Conservation (phyloP, 805 yeast genomes). For the Metschnikowia koreensis region DNA sequence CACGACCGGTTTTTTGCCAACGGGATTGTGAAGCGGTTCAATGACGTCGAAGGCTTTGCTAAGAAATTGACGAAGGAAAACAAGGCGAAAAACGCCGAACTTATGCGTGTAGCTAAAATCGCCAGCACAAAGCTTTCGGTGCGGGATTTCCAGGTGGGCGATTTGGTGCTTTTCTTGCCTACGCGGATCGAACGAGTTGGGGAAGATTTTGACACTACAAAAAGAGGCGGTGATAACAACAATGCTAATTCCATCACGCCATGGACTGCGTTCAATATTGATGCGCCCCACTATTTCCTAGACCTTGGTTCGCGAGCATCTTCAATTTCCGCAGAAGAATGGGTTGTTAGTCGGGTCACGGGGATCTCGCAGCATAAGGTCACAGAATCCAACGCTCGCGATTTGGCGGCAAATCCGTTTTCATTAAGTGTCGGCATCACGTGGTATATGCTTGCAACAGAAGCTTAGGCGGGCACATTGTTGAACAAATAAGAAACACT, state of each 20-base stretch:
- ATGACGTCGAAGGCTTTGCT: conserved; percentile 87
- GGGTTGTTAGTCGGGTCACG: conserved; percentile 75
- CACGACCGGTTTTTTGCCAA: conserved; percentile 33
- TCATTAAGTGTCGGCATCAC: conserved; percentile 56
- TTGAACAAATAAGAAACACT: conserved; percentile 84
- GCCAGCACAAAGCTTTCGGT: conserved; percentile 54
- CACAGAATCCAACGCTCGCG: conserved; percentile 39
- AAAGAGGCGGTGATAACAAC: background rate
- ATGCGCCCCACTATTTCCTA: conserved; percentile 80
- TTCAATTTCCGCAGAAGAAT: conserved; percentile 49
- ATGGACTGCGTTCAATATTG: conserved; percentile 95
- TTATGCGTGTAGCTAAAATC: conserved; percentile 29
- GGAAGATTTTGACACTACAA: conserved; percentile 8
- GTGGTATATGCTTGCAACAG: conserved; percentile 48
- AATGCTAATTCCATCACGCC: conserved; percentile 38
- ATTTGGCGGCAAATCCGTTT: conserved; percentile 56
- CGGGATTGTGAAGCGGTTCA: conserved; percentile 68
- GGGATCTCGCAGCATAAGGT: conserved; percentile 56
- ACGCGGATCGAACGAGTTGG: conserved; percentile 50
- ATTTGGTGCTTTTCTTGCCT: conserved; percentile 81
- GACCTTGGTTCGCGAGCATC: conserved; percentile 37
- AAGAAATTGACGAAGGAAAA: conserved; percentile 78
- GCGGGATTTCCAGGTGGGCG: conserved; percentile 65
- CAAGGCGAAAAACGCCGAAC: conserved; percentile 48
- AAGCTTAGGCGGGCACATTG: conserved; percentile 41